Evolutionary conservation across 2,329 filamentous ascomycete genomes (phyloP).

Genomic region (Diaporthe caulivora): DNA sequence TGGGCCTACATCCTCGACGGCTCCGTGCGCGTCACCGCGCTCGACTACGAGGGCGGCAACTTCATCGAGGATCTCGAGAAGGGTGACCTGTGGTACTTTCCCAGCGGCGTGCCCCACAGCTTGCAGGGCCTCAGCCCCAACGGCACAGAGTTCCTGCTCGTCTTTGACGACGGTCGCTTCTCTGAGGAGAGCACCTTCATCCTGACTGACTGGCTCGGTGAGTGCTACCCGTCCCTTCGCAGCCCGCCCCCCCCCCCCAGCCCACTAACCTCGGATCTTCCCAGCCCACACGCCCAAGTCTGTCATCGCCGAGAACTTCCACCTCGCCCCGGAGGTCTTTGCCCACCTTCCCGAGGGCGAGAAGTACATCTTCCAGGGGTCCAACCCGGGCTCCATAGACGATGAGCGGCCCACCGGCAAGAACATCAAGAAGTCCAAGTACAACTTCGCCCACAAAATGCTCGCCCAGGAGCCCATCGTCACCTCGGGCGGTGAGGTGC

Average conservation of each 20-base stretch:
- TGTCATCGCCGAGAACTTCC: slow-evolving; percentile 81
- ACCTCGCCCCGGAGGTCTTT: slow-evolving; percentile 78
- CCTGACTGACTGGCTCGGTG: slow-evolving; percentile 78
- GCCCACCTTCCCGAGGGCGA: slow-evolving; percentile 74
- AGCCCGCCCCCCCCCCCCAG: too few species aligned
- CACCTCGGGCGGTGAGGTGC: slow-evolving; percentile 77
- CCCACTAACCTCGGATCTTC: not conserved
- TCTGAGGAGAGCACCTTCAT: slow-evolving; percentile 77
- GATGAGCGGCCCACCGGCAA: slow-evolving; percentile 73
- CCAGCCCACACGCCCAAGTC: slow-evolving; percentile 77
- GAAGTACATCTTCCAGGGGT: slow-evolving; percentile 84
- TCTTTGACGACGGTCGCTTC: slow-evolving; percentile 64
- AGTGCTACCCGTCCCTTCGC: slow-evolving; percentile 41
- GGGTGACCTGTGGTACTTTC: slow-evolving; percentile 87
- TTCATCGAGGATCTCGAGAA: slow-evolving; percentile 83
- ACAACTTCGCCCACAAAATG: slow-evolving; percentile 79
- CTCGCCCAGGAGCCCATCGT: slow-evolving; percentile 75
- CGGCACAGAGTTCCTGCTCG: slow-evolving; percentile 64
- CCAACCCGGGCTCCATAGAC: slow-evolving; percentile 72
- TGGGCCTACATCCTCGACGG: slow-evolving; percentile 83
- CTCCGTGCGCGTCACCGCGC: slow-evolving; percentile 76
- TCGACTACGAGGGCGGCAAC: slow-evolving; percentile 81
- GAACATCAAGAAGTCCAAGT: slow-evolving; percentile 74
- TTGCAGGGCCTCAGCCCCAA: slow-evolving; percentile 78
- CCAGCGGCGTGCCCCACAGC: slow-evolving; percentile 81